phyloP scores from a whole-genome alignment of 2,329 filamentous ascomycete species.

The Monilinia fructigena region DNA sequence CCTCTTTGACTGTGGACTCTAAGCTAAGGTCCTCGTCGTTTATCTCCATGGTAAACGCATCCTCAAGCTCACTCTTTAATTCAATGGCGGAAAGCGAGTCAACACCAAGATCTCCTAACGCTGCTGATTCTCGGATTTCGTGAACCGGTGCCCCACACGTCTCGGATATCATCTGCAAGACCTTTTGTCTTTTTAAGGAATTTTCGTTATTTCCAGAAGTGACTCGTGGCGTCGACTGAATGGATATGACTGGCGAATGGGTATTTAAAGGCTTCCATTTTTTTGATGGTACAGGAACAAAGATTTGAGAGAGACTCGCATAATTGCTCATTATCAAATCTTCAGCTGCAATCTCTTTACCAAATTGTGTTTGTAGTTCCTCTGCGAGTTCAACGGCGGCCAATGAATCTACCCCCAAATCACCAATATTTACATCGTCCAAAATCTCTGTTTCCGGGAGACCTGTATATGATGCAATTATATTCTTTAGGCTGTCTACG shows the following conservation, averaged over 20 bases:
- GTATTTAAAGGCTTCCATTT: background rate
- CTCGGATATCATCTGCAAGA: background rate
- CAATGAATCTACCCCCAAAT: slow-evolving; percentile 44
- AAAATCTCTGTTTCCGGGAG: slow-evolving; percentile 19
- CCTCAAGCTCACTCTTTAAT: slow-evolving; percentile 6
- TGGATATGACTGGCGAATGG: background rate
- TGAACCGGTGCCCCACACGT: slow-evolving; percentile 1
- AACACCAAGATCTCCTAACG: slow-evolving; percentile 8
- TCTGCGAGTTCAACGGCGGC: slow-evolving; percentile 41
- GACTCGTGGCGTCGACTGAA: background rate
- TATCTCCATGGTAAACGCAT: background rate
- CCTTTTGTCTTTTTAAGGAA: background rate
- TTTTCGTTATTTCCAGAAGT: background rate
- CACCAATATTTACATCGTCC: slow-evolving; percentile 36
- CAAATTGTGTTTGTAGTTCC: slow-evolving; percentile 35
- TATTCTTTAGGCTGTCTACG: background rate
- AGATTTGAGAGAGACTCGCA: background rate
- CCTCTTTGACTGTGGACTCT: slow-evolving; percentile 12
- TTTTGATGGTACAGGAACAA: background rate
- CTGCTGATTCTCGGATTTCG: background rate
- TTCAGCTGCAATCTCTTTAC: slow-evolving; percentile 30
- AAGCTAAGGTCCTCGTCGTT: slow-evolving; percentile 1
- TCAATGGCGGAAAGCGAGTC: slow-evolving; percentile 13
- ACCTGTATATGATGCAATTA: slow-evolving; percentile 16
- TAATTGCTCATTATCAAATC: slow-evolving; percentile 9